Evolutionary conservation across 2,329 filamentous ascomycete genomes (phyloP).

Genomic region (Sporothrix pallida): DNA sequence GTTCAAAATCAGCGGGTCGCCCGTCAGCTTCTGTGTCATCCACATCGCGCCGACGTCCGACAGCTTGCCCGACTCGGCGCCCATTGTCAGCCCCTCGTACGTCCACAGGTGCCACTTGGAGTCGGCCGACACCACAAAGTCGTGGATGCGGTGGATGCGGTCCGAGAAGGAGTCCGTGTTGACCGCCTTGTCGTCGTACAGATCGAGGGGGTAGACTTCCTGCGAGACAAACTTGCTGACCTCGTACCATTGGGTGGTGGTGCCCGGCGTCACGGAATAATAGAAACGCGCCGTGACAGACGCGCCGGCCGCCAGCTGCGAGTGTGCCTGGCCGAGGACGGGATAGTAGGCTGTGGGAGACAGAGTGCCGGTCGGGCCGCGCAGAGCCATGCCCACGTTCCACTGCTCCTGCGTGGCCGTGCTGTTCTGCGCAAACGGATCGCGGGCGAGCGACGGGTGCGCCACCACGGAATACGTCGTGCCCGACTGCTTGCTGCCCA

Average conservation of each 20-base stretch:
- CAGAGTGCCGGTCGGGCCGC: slow-evolving; percentile 29
- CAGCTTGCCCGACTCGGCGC: slow-evolving; percentile 35
- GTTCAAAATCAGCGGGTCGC: slow-evolving; percentile 28
- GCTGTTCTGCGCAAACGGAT: slow-evolving; percentile 27
- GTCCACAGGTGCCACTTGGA: slow-evolving; percentile 33
- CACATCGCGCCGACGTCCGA: slow-evolving; percentile 34
- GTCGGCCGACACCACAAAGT: slow-evolving; percentile 31
- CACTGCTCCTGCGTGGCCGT: slow-evolving; percentile 30
- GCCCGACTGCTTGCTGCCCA: slow-evolving; percentile 14
- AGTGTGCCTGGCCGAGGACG: slow-evolving; percentile 33
- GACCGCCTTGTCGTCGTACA: slow-evolving; percentile 30
- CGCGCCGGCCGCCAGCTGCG: slow-evolving; percentile 29
- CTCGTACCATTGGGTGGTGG: slow-evolving; percentile 31
- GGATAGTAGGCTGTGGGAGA: slow-evolving; percentile 33
- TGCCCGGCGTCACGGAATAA: slow-evolving; percentile 21
- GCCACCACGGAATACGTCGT: slow-evolving; percentile 26
- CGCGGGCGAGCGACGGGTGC: slow-evolving; percentile 30
- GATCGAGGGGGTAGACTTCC: slow-evolving; percentile 31
- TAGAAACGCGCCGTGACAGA: slow-evolving; percentile 26
- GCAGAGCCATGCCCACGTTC: slow-evolving; percentile 34
- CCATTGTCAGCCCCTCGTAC: slow-evolving; percentile 27
- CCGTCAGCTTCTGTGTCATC: slow-evolving; percentile 31
- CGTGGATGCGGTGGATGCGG: slow-evolving; percentile 35
- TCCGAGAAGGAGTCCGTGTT: slow-evolving; percentile 28
- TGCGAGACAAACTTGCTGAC: slow-evolving; percentile 31